Percentiles rank a stretch among this genome's conserved stretches.
Conservation (phyloP, 352 stramenopile species). For the Phytophthora tubulina region DNA sequence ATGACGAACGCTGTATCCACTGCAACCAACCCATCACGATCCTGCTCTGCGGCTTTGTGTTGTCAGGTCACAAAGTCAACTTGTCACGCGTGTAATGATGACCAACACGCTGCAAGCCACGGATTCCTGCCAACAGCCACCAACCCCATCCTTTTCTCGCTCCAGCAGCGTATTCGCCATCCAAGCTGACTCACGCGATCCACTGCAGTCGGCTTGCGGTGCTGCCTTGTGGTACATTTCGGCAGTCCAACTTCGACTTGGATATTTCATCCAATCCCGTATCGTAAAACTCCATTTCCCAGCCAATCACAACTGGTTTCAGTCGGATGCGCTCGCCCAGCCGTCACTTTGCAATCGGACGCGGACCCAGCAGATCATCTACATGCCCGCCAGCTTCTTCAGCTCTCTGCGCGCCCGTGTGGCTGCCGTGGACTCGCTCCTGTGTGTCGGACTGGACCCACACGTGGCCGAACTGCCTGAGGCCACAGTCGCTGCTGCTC, state of each 20-base stretch:
- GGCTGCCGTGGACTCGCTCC: slow-evolving; percentile 93
- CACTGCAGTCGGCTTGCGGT: too few species aligned
- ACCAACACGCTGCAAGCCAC: slow-evolving; percentile 1
- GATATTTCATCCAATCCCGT: slow-evolving; percentile 12
- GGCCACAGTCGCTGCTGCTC: slow-evolving; percentile 89
- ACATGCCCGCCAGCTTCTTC: slow-evolving; percentile 83
- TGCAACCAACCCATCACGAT: neutral
- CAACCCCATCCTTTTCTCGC: too few species aligned
- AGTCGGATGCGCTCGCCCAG: slow-evolving; percentile 4
- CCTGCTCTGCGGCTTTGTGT: neutral
- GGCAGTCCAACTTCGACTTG: neutral
- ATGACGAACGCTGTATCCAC: too few species aligned
- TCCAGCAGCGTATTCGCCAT: neutral
- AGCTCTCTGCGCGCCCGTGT: slow-evolving; percentile 87
- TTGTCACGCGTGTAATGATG: slow-evolving; percentile 3
- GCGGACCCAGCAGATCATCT: neutral
- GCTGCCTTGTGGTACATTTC: too few species aligned
- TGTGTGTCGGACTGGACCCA: slow-evolving; percentile 99
- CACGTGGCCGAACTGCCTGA: slow-evolving; percentile 88
- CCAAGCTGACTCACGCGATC: slow-evolving; percentile 1
- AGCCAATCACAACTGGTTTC: slow-evolving; percentile 7
- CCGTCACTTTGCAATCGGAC: slow-evolving; percentile 22
- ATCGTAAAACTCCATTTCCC: neutral
- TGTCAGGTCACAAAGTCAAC: neutral
- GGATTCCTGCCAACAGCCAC: neutral